Conservation (phyloP, 139 green algal genomes). For the Chara braunii region DNA sequence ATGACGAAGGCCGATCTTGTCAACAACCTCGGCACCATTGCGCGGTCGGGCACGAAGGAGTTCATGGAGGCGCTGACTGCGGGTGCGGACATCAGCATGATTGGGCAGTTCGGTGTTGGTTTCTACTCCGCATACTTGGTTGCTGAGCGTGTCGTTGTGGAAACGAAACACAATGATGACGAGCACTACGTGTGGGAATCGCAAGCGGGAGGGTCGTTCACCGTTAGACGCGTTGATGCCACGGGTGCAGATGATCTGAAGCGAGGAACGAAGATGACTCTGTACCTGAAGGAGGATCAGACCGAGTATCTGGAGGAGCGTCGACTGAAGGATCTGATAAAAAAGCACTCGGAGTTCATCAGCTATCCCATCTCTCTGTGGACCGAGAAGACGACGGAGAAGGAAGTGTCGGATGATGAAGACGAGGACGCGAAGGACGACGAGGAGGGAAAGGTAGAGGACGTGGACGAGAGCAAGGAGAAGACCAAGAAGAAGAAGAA, state of each 20-base stretch:
- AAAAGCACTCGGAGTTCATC: constrained; percentile 99
- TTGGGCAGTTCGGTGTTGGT: constrained; percentile 98
- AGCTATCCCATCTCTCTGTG: constrained; percentile 95
- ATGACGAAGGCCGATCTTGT: constrained; percentile 97
- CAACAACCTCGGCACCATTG: constrained; percentile 99
- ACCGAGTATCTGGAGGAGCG: constrained; percentile 96
- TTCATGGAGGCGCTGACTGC: constrained; percentile 98
- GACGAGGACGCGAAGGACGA: constrained; percentile 64
- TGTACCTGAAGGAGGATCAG: constrained; percentile 81
- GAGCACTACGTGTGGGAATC: constrained; percentile 96
- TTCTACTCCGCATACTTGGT: constrained; percentile 99
- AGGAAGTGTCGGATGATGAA: constrained; percentile 86
- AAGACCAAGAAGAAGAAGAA: constrained; percentile 41
- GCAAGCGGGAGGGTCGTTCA: constrained; percentile 98
- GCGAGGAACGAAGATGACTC: constrained; percentile 89
- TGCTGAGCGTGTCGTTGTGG: constrained; percentile 68
- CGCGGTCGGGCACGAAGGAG: constrained; percentile 93
- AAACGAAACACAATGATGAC: constrained; percentile 97
- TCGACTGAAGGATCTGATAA: constrained; percentile 95
- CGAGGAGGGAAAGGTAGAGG: constrained; percentile 62
- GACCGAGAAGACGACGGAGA: constrained; percentile 93
- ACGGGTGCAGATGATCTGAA: constrained; percentile 67
- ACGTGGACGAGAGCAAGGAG: constrained; percentile 56
- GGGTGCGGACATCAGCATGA: constrained; percentile 97
- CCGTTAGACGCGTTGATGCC: constrained; percentile 66